These are phyloP conservation scores for Arctium minus DNA, from an alignment of 129 eudicot species.

Conservation along the genomic window DNA sequence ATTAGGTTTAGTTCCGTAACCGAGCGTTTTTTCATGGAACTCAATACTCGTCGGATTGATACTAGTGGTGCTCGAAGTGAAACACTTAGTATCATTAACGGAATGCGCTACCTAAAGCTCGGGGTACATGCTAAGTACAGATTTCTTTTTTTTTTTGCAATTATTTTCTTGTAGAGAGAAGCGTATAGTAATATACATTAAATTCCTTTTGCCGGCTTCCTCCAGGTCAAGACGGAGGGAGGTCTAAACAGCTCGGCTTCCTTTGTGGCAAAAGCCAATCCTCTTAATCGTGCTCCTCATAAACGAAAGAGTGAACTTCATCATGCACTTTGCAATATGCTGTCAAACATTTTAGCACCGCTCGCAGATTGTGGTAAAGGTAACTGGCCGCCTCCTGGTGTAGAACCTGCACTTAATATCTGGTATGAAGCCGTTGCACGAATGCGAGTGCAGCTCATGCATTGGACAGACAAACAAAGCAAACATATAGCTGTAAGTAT, in stretches of 20 bases:
- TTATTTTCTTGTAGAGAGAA: background rate
- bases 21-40: slow-evolving; percentile 97
- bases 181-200: background rate
- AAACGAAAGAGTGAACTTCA: slow-evolving; percentile 96
- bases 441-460: slow-evolving; percentile 76
- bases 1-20: slow-evolving; percentile 93
- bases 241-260: slow-evolving; percentile 95
- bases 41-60: slow-evolving; percentile 91
- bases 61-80: slow-evolving; percentile 90
- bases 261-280: slow-evolving; percentile 97
- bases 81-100: slow-evolving; percentile 92
- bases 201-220: slow-evolving; percentile 6
- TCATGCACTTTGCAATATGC: slow-evolving; percentile 96
- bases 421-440: slow-evolving; percentile 99
- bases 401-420: slow-evolving; percentile 82
- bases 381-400: slow-evolving; percentile 97
- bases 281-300: slow-evolving; percentile 86
- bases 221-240: slow-evolving; percentile 95
- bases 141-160: background rate
- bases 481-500: slow-evolving; percentile 89
- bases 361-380: slow-evolving; percentile 95
- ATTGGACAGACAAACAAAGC: slow-evolving; percentile 97
- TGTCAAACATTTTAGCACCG: slow-evolving; percentile 90
- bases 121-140: slow-evolving; percentile 58
- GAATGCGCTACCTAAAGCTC: slow-evolving; percentile 97